These are phyloP conservation scores for Ehretia macrophylla DNA, from an alignment of 257 asterid genomes.

Conservation along the genomic window DNA sequence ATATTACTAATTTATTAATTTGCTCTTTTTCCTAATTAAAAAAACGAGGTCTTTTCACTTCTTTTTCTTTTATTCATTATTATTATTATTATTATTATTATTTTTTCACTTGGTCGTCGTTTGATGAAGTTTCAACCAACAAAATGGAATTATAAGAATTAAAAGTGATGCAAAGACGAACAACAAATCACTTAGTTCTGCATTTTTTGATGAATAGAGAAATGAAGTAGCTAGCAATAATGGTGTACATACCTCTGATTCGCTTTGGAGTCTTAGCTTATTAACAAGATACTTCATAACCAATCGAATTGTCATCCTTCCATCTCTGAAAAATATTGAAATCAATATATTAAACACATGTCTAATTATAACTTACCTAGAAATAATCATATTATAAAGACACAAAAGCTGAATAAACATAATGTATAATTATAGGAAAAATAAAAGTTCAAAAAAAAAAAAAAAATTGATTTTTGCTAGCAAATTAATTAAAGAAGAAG, in stretches of 20 bases:
- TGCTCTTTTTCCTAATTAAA: not conserved
- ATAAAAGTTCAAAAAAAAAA: not conserved
- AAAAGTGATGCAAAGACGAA: too few species aligned
- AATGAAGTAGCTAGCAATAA: not conserved
- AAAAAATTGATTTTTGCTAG: not conserved
- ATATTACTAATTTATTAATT: too few species aligned
- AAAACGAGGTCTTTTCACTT: not conserved
- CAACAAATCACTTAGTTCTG: not conserved
- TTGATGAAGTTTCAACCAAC: too few species aligned
- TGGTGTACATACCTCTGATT: slow-evolving; percentile 73
- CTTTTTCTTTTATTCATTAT: not conserved
- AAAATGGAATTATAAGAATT: too few species aligned
- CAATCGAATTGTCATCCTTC: slow-evolving; percentile 75
- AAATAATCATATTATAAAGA: not conserved
- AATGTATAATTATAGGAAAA: not conserved
- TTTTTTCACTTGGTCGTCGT: too few species aligned
- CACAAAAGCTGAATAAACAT: not conserved
- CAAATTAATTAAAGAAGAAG: not conserved
- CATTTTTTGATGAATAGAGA: not conserved
- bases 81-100: too few species aligned
- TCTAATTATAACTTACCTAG: too few species aligned
- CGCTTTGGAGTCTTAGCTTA: slow-evolving; percentile 77
- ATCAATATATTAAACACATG: not conserved
- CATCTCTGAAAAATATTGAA: slow-evolving; percentile 50
- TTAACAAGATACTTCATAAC: slow-evolving; percentile 81